Base-by-base conservation (phyloP, 495 filamentous ascomycete species). In the Aspergillus indologenus region DNA sequence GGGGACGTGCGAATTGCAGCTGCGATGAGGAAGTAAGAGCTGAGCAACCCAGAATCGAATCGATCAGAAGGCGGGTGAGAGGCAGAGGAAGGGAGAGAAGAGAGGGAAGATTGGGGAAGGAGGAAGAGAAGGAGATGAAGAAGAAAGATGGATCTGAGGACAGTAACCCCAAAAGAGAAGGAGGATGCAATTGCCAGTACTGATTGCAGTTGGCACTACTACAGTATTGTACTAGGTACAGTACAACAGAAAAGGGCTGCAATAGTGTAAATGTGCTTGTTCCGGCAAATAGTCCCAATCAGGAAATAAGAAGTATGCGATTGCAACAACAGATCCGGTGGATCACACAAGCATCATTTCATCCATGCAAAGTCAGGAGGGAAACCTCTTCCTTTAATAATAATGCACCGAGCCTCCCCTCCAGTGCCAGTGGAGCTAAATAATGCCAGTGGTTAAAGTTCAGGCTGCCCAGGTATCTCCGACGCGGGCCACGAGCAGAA, bases 121-220 rank as follows among this genome's bases (percentile, higher is more conserved):
- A 18, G 55, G 53, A 31, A 60, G 59, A 51, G 42, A 46, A 48
- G 40, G 63, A 53, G 20, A 59, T 50, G 45, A 60, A 18, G 29
- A 34, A 48, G 45, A 51, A 53, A 47, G 50, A 51, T 45, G 2
- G 46, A 17, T 31, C 5, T 7, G 45, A 57, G 46, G 48, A 51
- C n/a, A 66, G 58, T 52, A 61, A 61, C 54, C 24, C 60, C 54
- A 53, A 49, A 62, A 55, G 46, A 54, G 60, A 57, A 62, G 23
- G 60, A 54, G 54, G 19, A 49, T 4, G 26, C 26, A 29, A 9
- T 29, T 29, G 3, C 4, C 26, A 29, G 26, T 9, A 9, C 26
- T 9, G 9, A 9, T 3, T 29, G 26, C 26, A 29, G 26, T 29
- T 3, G 26, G 4, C 26, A n/a, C n/a, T n/a, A n/a, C n/a, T n/a